Percentiles rank a stretch among this genome's conserved stretches.
phyloP scores from a whole-genome alignment of 306 rosid species.

The Psophocarpus tetragonolobus region DNA sequence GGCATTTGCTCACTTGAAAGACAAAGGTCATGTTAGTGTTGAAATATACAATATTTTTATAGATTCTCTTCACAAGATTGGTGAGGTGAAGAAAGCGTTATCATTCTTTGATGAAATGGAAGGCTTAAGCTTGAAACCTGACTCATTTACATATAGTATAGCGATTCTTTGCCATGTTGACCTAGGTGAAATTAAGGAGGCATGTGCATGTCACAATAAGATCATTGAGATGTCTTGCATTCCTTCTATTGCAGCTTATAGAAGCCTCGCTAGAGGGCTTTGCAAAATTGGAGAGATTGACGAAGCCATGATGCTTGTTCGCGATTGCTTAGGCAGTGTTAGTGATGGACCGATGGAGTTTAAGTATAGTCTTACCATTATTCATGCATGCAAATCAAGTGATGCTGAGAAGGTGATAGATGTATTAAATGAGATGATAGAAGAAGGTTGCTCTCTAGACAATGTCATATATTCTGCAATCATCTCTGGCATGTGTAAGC shows the following conservation, averaged over 20 bases:
- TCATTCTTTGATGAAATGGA: constrained; percentile 66
- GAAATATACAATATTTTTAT: constrained; percentile 61
- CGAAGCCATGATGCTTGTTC: constrained; percentile 76
- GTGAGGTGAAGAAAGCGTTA: constrained; percentile 54
- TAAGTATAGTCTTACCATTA: constrained; percentile 67
- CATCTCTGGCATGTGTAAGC: constrained; percentile 74
- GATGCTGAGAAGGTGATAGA: constrained; percentile 60
- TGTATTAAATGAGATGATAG: constrained; percentile 73
- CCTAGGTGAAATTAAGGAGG: constrained; percentile 56
- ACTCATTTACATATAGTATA: constrained; percentile 51
- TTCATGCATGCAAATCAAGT: constrained; percentile 61
- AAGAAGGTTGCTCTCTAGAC: constrained; percentile 60
- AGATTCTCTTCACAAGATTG: constrained; percentile 58
- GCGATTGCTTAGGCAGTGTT: constrained; percentile 68
- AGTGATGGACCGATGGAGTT: constrained; percentile 69
- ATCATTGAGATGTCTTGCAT: constrained; percentile 69
- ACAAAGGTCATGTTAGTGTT: constrained; percentile 49
- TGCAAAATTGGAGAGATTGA: constrained; percentile 73
- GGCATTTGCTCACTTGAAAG: constrained; percentile 53
- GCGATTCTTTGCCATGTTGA: constrained; percentile 61
- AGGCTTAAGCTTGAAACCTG: constrained; percentile 43
- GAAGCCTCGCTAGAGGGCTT: constrained; percentile 65
- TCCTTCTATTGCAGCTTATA: constrained; percentile 72
- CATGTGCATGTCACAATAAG: constrained; percentile 69
- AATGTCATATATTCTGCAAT: constrained; percentile 55